phyloP scores from a whole-genome alignment of 306 rosid genomes.

The Fragaria vesca region DNA sequence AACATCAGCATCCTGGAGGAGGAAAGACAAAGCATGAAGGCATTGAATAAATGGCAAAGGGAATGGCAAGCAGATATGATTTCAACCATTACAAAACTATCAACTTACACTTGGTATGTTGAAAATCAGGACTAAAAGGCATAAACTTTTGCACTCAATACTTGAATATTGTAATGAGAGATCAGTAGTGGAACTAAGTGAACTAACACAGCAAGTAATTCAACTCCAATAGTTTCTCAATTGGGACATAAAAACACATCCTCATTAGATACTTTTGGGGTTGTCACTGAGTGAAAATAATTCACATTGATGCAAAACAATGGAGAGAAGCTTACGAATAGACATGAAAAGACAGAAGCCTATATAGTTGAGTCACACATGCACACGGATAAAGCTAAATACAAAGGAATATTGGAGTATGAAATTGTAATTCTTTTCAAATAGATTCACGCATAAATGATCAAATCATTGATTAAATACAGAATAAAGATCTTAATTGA shows the following conservation, averaged over 20 bases:
- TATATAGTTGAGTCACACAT: neutral
- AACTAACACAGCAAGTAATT: neutral
- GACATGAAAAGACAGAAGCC: constrained; percentile 5
- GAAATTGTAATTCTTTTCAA: neutral
- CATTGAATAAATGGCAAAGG: constrained; percentile 17
- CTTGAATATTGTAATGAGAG: neutral
- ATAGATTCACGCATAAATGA: neutral
- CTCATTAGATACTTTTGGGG: neutral
- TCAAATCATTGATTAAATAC: neutral
- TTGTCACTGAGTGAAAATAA: constrained; percentile 8
- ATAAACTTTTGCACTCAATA: neutral
- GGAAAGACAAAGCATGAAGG: constrained; percentile 5
- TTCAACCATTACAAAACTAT: neutral
- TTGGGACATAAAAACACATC: neutral
- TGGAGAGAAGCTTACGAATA: neutral
- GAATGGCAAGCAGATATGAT: neutral
- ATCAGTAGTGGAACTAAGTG: neutral
- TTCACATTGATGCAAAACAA: neutral
- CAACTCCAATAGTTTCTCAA: neutral
- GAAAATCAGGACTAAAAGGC: neutral
- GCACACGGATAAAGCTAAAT: neutral
- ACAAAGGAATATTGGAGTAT: neutral
- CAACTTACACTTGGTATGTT: neutral
- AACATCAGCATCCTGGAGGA: constrained; percentile 85
- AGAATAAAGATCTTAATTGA: neutral